phyloP scores from a whole-genome alignment of 164 flowering plant genomes.

The Taxillus chinensis region DNA sequence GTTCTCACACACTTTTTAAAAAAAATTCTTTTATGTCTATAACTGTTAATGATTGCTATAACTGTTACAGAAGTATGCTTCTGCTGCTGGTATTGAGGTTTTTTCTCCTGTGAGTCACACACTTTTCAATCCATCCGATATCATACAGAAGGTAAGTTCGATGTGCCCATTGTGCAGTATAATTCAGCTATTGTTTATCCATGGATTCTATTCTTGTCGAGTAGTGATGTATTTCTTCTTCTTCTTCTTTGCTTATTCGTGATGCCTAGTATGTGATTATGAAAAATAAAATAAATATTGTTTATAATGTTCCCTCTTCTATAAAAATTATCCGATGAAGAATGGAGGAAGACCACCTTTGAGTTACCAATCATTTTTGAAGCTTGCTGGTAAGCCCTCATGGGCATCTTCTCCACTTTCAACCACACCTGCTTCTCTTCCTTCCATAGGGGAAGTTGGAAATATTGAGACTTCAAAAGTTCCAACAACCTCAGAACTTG shows the following conservation, averaged over 20 bases:
- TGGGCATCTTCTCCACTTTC: conserved; percentile 44
- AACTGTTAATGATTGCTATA: background rate
- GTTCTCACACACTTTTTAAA: no score
- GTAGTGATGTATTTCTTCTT: background rate
- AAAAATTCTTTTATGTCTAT: no score
- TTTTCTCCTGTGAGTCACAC: conserved; percentile 94
- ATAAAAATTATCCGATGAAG: conserved; percentile 15
- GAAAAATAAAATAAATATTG: no score
- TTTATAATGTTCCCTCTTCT: no score
- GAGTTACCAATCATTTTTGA: conserved; percentile 77
- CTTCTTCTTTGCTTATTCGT: no score
- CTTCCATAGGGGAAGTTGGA: conserved; percentile 55
- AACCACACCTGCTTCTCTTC: conserved; percentile 38
- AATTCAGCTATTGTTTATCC: background rate
- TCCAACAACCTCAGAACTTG: conserved; percentile 67
- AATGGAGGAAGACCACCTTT: conserved; percentile 86
- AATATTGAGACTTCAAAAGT: conserved; percentile 35
- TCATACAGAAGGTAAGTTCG: conserved; percentile 51
- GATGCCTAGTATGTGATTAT: no score
- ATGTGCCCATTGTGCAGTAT: background rate
- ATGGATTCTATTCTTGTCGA: background rate
- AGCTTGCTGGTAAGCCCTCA: conserved; percentile 73
- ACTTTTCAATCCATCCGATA: conserved; percentile 68
- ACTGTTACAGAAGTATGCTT: conserved; percentile 50
- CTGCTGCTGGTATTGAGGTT: conserved; percentile 58